Evolutionary conservation across 495 filamentous ascomycete genomes (phyloP), one percentile per base, ranked within the genome.

Genomic region (Tuber indicum): DNA sequence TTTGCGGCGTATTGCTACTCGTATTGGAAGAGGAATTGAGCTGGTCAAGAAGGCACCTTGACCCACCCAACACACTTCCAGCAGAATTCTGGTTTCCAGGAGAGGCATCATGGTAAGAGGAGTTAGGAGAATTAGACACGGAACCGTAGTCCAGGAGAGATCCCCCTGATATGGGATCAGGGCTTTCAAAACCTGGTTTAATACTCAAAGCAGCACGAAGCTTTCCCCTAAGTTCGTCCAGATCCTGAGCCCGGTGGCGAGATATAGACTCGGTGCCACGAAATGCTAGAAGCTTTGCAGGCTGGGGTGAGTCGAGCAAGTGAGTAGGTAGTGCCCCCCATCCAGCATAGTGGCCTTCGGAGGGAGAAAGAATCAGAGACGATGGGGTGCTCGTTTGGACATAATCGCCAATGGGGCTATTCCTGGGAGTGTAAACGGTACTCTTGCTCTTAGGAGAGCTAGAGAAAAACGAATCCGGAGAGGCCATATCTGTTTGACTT

Each of bases 361-460:
- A 41, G 23, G 74, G 78, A 16, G 78, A 80, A 9, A 79, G 76
- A 8, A 52, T 74, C 36, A 80, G 73, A 32, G 75, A 71, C 3
- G 78, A 76, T 14, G 77, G 71, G 2, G 77, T 80, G 26, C 46
- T 75, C 16, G 79, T 74, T 17, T 75, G 76, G 72, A 79, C 79
- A 46, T 75, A 82, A 26, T 74, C 74, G 39, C 75, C 80, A 46
- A 76, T 75, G 41, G 79, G 75, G 1, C 72, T 74, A 46, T 71
- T 79, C 47, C 79, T 71, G 41, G 80, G 80, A 62, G 80, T 82
- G 42, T 79, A 75, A 39, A 79, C 58, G 10, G 81, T 81, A 52
- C 75, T 82, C 74, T 80, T 81, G 44, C 80, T 81, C 62, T 76
- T 76, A 10, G 79, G 79, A 58, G 80, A 82, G 46, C 80, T 76